Base-by-base conservation (phyloP, 371 early-diverging fungal species). In the Mortierella sp. region DNA sequence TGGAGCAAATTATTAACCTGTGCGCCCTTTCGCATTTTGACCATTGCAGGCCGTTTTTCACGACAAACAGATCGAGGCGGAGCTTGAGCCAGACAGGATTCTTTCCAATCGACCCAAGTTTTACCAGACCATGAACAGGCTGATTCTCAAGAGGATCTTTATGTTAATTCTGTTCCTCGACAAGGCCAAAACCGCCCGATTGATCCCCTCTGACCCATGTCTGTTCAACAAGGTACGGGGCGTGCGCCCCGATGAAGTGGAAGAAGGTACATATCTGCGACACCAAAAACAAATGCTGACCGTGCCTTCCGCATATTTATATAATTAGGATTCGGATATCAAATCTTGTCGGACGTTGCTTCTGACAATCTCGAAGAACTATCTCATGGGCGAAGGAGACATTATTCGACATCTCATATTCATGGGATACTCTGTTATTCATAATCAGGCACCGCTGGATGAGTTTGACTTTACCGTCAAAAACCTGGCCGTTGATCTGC, bases 131-230 rank as follows among this genome's bases (percentile, higher is more conserved):
- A 88, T 86, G 88, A 85, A 86, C 65, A 55, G 77, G 27, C 51
- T 81, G 24, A 72, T 86, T 35, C 77, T 88, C 27, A 83, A 84
- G 71, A 75, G 87, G 16, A 27, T 88, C 5, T 84, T 88, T 51
- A 82, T 84, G 82, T 38, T 87, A 35, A 81, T 88, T 16, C 60
- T 87, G 7, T 87, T 88, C 55, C 87, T 88, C 4, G 88, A 88
- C 74, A 80, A 84, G 51, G 88, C 88, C 60, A 88, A 88, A 70
- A 54, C 55, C 1, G 87, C 77, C 4, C 75, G 78, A 1, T 82
- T 88, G 12, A 83, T 88, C 14, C 84, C 84, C 2, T 79, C 82
- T 1, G 84, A 88, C 54, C 88, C 88, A 48, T 88, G 88, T 43
- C 56, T 88, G 11, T 88, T 88, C 79, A 81, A 80, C 55, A 87